A percentile compares a stretch with the other conserved stretches of the same genome.
phyloP scores from a whole-genome alignment of 75 land plant genomes.

The Cryptomeria japonica region DNA sequence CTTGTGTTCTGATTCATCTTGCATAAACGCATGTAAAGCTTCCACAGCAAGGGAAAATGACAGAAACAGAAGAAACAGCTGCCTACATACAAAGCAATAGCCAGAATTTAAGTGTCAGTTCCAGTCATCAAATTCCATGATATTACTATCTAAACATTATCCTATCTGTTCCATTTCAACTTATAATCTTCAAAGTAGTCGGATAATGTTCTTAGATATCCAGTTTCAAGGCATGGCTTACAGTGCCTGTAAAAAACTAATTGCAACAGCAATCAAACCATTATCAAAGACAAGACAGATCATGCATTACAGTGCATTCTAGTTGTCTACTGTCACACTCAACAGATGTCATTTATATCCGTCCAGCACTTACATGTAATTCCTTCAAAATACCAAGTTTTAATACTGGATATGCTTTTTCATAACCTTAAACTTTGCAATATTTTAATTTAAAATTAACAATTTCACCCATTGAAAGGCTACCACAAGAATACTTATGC shows the following conservation, averaged over 20 bases:
- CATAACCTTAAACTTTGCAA: not conserved
- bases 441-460: not conserved
- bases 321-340: not conserved
- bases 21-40: constrained; percentile 95
- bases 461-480: not conserved
- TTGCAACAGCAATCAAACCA: not conserved
- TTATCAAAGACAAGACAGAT: not conserved
- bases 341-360: not conserved
- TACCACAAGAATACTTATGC: not conserved
- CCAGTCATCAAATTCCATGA: constrained; percentile 9
- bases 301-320: not conserved
- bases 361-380: not conserved
- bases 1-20: constrained; percentile 99
- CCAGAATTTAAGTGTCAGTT: constrained; percentile 25
- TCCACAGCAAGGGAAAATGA: constrained; percentile 96
- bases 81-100: constrained; percentile 53
- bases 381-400: not conserved
- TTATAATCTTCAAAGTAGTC: not conserved
- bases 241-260: not conserved
- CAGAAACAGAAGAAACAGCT: constrained; percentile 94
- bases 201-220: not conserved
- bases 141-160: not conserved
- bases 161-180: not conserved
- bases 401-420: not conserved
- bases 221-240: not conserved